Evolutionary conservation across 352 stramenopile genomes (phyloP).

Genomic region (Phytophthora kernoviae): DNA sequence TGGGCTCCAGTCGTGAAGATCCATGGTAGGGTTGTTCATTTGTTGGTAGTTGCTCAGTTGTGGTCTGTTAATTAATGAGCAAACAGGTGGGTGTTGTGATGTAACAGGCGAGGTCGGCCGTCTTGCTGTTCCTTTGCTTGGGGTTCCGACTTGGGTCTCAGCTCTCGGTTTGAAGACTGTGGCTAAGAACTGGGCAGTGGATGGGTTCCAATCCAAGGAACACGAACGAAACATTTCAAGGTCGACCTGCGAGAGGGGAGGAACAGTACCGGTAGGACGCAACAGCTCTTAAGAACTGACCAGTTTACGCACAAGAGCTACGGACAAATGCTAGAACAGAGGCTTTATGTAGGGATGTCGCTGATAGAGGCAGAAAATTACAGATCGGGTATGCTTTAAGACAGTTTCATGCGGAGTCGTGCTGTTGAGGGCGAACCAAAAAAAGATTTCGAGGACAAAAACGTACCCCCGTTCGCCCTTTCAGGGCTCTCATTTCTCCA

Average conservation of each 20-base stretch:
- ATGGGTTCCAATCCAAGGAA: conserved; percentile 5
- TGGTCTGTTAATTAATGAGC: not conserved
- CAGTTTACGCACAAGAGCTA: too few species aligned
- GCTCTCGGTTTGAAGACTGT: not conserved
- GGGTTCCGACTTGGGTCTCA: conserved; percentile 4
- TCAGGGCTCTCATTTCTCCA: too few species aligned
- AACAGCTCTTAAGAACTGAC: not conserved
- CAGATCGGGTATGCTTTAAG: too few species aligned
- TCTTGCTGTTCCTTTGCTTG: not conserved
- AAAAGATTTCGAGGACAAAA: too few species aligned
- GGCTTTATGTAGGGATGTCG: too few species aligned
- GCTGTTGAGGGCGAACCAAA: too few species aligned
- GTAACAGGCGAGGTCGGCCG: not conserved
- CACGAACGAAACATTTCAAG: conserved; percentile 15
- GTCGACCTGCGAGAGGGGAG: not conserved
- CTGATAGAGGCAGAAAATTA: too few species aligned
- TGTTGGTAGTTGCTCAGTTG: conserved; percentile 4
- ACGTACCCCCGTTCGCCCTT: too few species aligned
- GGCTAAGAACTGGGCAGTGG: not conserved
- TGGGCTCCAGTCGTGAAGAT: not conserved
- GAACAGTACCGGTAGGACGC: conserved; percentile 3
- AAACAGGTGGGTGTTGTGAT: too few species aligned
- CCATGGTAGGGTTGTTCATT: too few species aligned
- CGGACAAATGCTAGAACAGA: too few species aligned
- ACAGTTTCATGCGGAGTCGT: too few species aligned